A percentile compares a stretch with the other conserved stretches of the same genome.
phyloP scores from a whole-genome alignment of 1,284 basidiomycete species.

The Hemileia vastatrix region DNA sequence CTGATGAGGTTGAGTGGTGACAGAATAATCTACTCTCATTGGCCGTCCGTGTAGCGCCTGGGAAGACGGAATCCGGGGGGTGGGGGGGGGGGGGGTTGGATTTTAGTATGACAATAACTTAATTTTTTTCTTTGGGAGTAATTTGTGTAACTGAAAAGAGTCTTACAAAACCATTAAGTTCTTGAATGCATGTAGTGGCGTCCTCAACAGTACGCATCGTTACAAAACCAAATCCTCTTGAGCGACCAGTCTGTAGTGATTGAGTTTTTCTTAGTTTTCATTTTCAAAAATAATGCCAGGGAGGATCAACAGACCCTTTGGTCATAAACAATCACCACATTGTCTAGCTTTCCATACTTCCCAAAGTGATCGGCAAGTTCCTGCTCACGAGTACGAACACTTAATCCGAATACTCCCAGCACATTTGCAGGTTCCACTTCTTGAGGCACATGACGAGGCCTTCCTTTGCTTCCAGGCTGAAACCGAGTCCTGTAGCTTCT shows the following conservation, averaged over 20 bases:
- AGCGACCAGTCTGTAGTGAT: conserved; percentile 67
- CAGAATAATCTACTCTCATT: conserved; percentile 92
- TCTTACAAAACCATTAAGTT: conserved; percentile 81
- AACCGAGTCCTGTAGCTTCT: too few relatives aligned
- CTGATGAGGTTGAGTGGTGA: conserved; percentile 82
- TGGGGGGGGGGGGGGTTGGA: too few relatives aligned
- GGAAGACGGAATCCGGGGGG: too few relatives aligned
- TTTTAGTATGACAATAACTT: too few relatives aligned
- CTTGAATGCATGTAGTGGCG: conserved; percentile 73
- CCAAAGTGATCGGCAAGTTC: conserved; percentile 92
- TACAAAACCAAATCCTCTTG: conserved; percentile 95
- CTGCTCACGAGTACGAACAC: conserved; percentile 82
- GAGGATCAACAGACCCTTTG: conserved; percentile 81
- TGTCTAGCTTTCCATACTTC: conserved; percentile 78
- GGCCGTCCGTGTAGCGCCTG: conserved; percentile 89
- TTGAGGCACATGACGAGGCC: too few relatives aligned
- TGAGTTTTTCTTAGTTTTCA: too few relatives aligned
- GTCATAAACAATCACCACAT: conserved; percentile 97
- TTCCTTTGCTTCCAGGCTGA: too few relatives aligned
- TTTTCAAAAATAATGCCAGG: too few relatives aligned
- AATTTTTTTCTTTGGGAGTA: too few relatives aligned
- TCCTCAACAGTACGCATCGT: conserved; percentile 79
- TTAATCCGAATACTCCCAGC: conserved; percentile 89
- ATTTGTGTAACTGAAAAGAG: too few relatives aligned
- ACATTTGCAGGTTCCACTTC: conserved; percentile 66